Conservation (phyloP, 345 rosid species). For the Litchi chinensis region DNA sequence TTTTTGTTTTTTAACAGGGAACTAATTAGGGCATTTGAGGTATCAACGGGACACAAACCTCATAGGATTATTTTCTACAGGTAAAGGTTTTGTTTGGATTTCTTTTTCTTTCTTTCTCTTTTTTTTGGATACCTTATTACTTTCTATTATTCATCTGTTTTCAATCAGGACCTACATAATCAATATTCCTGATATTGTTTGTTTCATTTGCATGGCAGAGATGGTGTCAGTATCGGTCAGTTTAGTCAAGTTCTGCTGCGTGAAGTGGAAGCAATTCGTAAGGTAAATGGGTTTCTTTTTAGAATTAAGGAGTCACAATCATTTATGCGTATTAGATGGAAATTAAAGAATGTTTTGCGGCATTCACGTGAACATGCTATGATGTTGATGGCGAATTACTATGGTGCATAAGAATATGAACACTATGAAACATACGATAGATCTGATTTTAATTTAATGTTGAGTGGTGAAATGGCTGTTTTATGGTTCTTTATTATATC, state of each 20-base stretch:
- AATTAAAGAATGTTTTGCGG: not conserved
- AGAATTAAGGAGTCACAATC: not conserved
- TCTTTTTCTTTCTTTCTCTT: too few relatives aligned
- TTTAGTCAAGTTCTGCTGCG: too few relatives aligned
- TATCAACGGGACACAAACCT: constrained; percentile 46
- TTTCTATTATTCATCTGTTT: constrained; percentile 46
- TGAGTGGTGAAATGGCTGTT: too few relatives aligned
- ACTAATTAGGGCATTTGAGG: constrained; percentile 43
- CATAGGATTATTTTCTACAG: not conserved
- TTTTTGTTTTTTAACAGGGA: constrained; percentile 49
- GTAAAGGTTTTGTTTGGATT: constrained; percentile 40
- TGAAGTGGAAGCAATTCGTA: too few relatives aligned
- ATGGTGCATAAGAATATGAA: not conserved
- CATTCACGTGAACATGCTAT: not conserved
- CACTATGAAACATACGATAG: too few relatives aligned
- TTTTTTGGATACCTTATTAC: constrained; percentile 43
- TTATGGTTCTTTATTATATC: not conserved
- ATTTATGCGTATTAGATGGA: too few relatives aligned
- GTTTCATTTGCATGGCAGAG: too few relatives aligned
- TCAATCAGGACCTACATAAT: not conserved
- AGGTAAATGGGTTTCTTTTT: too few relatives aligned
- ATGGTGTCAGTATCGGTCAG: too few relatives aligned
- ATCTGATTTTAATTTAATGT: too few relatives aligned
- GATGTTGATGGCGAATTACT: not conserved
- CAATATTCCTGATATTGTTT: not conserved